Conservation (phyloP, 225 moss, liverwort and hornwort genomes). For the Pseudoscleropodium purum region DNA sequence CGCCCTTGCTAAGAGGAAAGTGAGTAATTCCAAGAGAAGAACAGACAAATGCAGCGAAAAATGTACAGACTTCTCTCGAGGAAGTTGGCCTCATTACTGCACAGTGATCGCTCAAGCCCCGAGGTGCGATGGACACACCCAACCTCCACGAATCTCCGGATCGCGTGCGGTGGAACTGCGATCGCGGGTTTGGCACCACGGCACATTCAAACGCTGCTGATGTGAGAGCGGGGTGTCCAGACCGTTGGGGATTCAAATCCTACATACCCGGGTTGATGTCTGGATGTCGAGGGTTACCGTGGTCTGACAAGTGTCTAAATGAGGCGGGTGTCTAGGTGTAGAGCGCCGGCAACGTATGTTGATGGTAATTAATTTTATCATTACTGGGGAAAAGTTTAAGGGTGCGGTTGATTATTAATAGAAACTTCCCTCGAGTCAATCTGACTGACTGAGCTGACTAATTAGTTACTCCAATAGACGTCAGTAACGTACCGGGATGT, state of each 20-base stretch:
- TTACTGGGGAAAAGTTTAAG: neutral
- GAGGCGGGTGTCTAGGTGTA: neutral
- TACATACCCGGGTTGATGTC: neutral
- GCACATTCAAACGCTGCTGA: neutral
- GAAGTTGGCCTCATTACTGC: neutral
- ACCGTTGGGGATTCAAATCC: conserved; percentile 6
- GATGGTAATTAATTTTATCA: neutral
- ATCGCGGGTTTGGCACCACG: neutral
- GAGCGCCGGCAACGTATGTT: neutral
- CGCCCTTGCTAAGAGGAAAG: neutral
- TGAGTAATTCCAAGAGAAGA: no score
- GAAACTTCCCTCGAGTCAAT: neutral
- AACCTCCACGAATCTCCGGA: neutral
- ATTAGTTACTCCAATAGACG: neutral
- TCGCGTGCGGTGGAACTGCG: neutral
- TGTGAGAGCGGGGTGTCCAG: neutral
- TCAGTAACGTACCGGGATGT: neutral
- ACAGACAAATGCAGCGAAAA: neutral
- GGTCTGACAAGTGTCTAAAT: neutral
- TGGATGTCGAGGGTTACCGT: neutral
- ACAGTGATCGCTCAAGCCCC: no score
- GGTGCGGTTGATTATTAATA: neutral
- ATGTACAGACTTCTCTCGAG: neutral
- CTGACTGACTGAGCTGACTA: neutral
- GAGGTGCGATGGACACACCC: neutral